Conservation (phyloP, 2,329 filamentous ascomycete genomes). For the Nigrospora oryzae region DNA sequence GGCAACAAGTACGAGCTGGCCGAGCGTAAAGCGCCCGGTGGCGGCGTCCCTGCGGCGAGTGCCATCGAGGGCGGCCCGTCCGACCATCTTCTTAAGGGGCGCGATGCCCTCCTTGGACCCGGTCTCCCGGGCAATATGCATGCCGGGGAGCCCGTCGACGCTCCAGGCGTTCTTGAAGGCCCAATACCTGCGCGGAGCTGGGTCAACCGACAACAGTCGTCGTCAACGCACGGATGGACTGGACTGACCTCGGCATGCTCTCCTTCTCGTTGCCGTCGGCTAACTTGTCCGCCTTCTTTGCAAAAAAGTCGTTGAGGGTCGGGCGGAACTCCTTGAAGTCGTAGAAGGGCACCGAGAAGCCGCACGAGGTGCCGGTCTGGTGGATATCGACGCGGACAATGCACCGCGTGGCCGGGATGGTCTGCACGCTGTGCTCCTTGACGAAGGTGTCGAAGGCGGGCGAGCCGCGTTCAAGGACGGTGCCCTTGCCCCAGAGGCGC, state of each 20-base stretch:
- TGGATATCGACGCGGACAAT: slow-evolving; percentile 29
- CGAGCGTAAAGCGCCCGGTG: background rate
- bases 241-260: slow-evolving; percentile 21
- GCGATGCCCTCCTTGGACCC: slow-evolving; percentile 19
- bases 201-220: background rate
- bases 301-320: slow-evolving; percentile 23
- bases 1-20: slow-evolving; percentile 1
- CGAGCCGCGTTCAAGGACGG: slow-evolving; percentile 24
- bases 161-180: slow-evolving; percentile 29
- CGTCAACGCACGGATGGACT: background rate
- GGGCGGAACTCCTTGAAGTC: slow-evolving; percentile 27
- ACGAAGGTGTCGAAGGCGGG: slow-evolving; percentile 23
- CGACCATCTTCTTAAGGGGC: slow-evolving; percentile 31
- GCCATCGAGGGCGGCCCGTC: slow-evolving; percentile 18
- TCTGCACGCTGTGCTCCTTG: slow-evolving; percentile 17
- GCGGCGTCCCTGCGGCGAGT: background rate
- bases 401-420: slow-evolving; percentile 21
- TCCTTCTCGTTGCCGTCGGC: slow-evolving; percentile 23
- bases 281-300: slow-evolving; percentile 20
- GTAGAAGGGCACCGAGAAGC: slow-evolving; percentile 29
- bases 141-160: slow-evolving; percentile 28
- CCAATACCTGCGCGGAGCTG: slow-evolving; percentile 23
- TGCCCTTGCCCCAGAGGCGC: slow-evolving; percentile 27
- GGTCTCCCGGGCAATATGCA: slow-evolving; percentile 21
- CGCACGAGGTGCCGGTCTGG: slow-evolving; percentile 29